These are phyloP conservation scores for Hypoxylon sp. DNA, from an alignment of 2,329 filamentous ascomycete genomes.

Conservation along the genomic window DNA sequence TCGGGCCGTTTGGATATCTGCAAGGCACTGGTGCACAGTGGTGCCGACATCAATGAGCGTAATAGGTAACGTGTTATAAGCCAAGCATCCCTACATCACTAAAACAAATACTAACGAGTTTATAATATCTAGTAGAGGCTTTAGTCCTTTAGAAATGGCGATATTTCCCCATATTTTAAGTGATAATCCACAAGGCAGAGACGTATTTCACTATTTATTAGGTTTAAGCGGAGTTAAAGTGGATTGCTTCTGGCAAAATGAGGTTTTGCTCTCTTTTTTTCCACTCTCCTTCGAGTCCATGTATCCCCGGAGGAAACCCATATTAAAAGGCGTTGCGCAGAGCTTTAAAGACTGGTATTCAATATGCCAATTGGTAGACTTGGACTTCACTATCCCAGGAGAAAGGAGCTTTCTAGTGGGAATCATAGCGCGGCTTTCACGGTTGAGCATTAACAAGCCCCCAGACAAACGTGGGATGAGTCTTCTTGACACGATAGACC, in stretches of 20 bases:
- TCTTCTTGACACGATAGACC: not conserved
- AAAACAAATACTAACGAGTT: slow-evolving; percentile 1
- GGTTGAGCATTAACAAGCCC: too few species aligned
- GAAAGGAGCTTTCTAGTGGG: not conserved
- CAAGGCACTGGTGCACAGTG: slow-evolving; percentile 35
- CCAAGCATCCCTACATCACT: not conserved
- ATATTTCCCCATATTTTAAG: accelerated
- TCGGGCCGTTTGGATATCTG: slow-evolving; percentile 16
- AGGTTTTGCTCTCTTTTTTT: not conserved
- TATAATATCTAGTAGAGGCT: not conserved
- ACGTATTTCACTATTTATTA: slow-evolving; percentile 28
- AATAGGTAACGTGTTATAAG: slow-evolving; percentile 9
- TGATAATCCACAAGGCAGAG: not conserved
- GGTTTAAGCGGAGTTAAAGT: slow-evolving; percentile 5
- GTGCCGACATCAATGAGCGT: slow-evolving; percentile 36
- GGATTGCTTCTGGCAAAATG: slow-evolving; percentile 16
- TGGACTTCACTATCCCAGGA: slow-evolving; percentile 17
- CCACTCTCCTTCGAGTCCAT: too few species aligned
- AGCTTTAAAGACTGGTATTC: slow-evolving; percentile 13
- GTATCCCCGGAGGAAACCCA: not conserved
- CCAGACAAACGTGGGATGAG: not conserved
- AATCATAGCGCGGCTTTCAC: too few species aligned
- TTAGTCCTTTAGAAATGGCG: not conserved
- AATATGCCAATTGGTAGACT: slow-evolving; percentile 10
- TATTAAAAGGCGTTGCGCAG: not conserved